Evolutionary conservation across 2,329 filamentous ascomycete species (phyloP).

Genomic region (Dothideomycetes sp.): DNA sequence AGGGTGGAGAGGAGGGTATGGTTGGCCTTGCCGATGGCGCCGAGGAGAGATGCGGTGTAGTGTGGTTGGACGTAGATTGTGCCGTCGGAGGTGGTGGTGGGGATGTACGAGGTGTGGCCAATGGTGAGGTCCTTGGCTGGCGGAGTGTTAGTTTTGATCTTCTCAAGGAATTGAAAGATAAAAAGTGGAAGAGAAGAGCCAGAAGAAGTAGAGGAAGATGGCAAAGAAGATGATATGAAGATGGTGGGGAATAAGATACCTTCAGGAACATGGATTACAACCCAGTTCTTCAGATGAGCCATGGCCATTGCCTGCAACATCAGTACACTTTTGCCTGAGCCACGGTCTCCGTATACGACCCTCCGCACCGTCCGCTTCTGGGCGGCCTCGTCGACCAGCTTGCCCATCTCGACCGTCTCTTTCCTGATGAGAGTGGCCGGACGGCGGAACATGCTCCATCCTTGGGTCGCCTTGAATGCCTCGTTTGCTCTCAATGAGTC

Average conservation of each 20-base stretch:
- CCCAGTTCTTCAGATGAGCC: constrained; percentile 72
- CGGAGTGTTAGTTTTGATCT: constrained; percentile 13
- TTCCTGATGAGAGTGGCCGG: constrained; percentile 68
- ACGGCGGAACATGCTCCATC: constrained; percentile 74
- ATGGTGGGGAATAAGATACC: constrained; percentile 40
- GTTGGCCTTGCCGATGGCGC: constrained; percentile 64
- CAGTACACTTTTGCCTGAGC: constrained; percentile 78
- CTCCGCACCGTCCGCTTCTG: constrained; percentile 46
- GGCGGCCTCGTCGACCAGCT: constrained; percentile 21
- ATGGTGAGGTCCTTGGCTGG: constrained; percentile 58
- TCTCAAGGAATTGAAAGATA: background rate
- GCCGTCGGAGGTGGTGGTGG: constrained; percentile 42
- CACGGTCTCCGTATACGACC: constrained; percentile 61
- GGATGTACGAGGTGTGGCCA: constrained; percentile 69
- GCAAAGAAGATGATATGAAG: background rate
- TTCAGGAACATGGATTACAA: constrained; percentile 83
- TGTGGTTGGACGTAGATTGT: constrained; percentile 63
- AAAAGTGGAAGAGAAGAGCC: too few relatives aligned
- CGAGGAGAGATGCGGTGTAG: constrained; percentile 65
- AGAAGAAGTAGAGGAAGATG: too few relatives aligned
- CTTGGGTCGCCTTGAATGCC: constrained; percentile 83
- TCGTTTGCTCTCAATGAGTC: constrained; percentile 75
- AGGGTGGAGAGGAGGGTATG: constrained; percentile 46
- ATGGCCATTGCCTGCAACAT: constrained; percentile 74
- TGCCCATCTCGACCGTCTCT: constrained; percentile 61